phyloP scores from a whole-genome alignment of 2,329 filamentous ascomycete genomes.

The Stagonosporopsis rhizophila region DNA sequence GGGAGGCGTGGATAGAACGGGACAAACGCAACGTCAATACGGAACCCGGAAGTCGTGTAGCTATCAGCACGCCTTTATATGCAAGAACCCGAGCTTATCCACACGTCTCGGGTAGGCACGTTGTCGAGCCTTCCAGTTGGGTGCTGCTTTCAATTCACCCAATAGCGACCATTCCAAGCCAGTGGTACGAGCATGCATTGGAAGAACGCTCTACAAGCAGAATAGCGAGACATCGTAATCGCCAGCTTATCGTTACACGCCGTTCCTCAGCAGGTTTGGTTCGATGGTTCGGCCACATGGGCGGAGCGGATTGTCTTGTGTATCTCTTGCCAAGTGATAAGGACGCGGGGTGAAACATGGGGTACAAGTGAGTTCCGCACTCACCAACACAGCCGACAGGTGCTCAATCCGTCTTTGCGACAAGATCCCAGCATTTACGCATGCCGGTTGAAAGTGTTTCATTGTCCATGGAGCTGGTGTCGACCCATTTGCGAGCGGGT shows the following conservation, averaged over 20 bases:
- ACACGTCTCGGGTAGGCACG: constrained; percentile 4
- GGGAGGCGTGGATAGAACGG: background rate
- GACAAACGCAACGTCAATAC: background rate
- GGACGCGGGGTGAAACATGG: constrained; percentile 27
- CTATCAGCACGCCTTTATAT: constrained; percentile 19
- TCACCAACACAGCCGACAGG: background rate
- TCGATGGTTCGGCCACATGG: constrained; percentile 31
- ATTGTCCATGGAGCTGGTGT: constrained; percentile 35
- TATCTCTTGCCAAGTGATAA: constrained; percentile 44
- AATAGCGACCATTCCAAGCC: constrained; percentile 9
- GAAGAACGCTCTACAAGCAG: constrained; percentile 25
- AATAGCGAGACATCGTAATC: constrained; percentile 21
- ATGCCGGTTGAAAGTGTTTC: constrained; percentile 49
- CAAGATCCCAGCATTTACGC: constrained; percentile 45
- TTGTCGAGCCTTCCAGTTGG: constrained; percentile 1
- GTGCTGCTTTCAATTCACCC: constrained; percentile 16
- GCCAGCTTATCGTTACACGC: constrained; percentile 34
- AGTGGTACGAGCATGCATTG: constrained; percentile 16
- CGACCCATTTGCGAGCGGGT: constrained; percentile 43
- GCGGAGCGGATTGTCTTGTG: constrained; percentile 12
- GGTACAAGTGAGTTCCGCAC: background rate
- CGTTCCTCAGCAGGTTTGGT: constrained; percentile 21
- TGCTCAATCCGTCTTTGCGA: constrained; percentile 9
- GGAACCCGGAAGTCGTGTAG: background rate
- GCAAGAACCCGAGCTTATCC: constrained; percentile 17